These are phyloP conservation scores for Phialophora verrucosa DNA, from an alignment of 2,329 filamentous ascomycete genomes.

Conservation along the genomic window DNA sequence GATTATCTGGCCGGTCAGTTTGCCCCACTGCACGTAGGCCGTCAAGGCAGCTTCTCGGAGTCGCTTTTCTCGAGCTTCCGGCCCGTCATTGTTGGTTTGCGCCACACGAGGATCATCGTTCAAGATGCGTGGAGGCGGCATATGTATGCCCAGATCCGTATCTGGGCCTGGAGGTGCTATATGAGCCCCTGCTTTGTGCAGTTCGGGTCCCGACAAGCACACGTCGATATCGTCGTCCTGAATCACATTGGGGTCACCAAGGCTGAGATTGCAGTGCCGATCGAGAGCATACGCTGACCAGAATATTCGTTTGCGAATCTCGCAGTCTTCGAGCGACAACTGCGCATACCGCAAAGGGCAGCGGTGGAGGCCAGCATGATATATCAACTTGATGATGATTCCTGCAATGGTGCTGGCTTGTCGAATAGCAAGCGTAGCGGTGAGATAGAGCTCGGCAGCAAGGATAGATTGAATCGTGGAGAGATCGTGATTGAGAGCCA, in stretches of 20 bases:
- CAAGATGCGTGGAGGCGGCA: conserved; percentile 27
- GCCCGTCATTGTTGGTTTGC: conserved; percentile 27
- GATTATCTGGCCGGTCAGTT: conserved; percentile 48
- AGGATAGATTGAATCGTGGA: conserved; percentile 57
- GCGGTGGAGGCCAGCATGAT: conserved; percentile 58
- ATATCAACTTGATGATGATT: conserved; percentile 54
- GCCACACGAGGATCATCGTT: conserved; percentile 22
- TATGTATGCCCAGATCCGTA: conserved; percentile 35
- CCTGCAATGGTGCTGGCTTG: conserved; percentile 58
- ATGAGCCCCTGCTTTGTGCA: conserved; percentile 31
- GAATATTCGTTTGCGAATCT: conserved; percentile 51
- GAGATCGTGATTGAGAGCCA: conserved; percentile 40
- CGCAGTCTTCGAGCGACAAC: conserved; percentile 50
- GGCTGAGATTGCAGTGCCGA: conserved; percentile 49
- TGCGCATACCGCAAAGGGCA: conserved; percentile 59
- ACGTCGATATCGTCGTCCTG: conserved; percentile 52
- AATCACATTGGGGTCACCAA: conserved; percentile 49
- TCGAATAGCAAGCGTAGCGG: conserved; percentile 56
- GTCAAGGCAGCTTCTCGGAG: conserved; percentile 46
- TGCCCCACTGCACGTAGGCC: conserved; percentile 49
- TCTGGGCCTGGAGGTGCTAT: conserved; percentile 23
- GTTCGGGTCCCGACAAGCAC: conserved; percentile 51
- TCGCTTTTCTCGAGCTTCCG: conserved; percentile 35
- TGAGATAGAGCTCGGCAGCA: conserved; percentile 56
- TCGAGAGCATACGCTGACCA: conserved; percentile 52